Conservation (phyloP, 148 eudicot genomes). For the Rhododendron griersonianum region DNA sequence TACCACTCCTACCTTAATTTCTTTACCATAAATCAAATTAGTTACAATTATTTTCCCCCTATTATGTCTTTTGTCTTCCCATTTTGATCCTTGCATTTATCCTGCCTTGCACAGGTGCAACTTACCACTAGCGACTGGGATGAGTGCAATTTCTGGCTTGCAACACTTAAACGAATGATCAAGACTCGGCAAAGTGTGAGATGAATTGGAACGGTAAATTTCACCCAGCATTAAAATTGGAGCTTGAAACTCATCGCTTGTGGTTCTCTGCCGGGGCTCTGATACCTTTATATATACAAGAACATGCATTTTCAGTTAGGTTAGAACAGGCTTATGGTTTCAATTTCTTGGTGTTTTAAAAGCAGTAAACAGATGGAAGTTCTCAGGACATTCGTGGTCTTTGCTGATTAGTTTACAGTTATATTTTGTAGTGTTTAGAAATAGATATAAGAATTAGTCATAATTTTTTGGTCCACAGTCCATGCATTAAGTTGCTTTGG, state of each 20-base stretch:
- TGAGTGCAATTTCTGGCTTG: constrained; percentile 28
- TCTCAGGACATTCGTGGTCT: constrained; percentile 6
- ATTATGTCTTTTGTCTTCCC: not conserved
- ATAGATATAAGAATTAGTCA: constrained; percentile 1
- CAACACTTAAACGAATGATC: constrained; percentile 24
- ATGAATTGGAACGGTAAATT: not conserved
- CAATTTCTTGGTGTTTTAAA: not conserved
- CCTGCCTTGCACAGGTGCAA: constrained; percentile 19
- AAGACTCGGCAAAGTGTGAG: constrained; percentile 20
- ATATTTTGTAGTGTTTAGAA: constrained; percentile 11
- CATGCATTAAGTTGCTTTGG: not conserved
- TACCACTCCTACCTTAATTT: constrained; percentile 2
- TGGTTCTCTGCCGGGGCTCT: not conserved
- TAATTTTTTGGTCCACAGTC: not conserved
- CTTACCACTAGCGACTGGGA: constrained; percentile 28
- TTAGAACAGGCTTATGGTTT: constrained; percentile 8
- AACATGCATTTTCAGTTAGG: constrained; percentile 1
- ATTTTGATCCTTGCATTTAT: not conserved
- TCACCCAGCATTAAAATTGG: not conserved
- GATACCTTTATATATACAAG: constrained; percentile 21
- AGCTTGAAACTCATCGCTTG: not conserved
- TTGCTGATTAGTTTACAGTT: not conserved
- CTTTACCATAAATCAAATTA: not conserved
- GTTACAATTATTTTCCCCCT: not conserved
- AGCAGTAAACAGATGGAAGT: constrained; percentile 10